Percentiles rank a stretch among this genome's conserved stretches.
Conservation (phyloP, 345 rosid species). For the Citrus unshiu region DNA sequence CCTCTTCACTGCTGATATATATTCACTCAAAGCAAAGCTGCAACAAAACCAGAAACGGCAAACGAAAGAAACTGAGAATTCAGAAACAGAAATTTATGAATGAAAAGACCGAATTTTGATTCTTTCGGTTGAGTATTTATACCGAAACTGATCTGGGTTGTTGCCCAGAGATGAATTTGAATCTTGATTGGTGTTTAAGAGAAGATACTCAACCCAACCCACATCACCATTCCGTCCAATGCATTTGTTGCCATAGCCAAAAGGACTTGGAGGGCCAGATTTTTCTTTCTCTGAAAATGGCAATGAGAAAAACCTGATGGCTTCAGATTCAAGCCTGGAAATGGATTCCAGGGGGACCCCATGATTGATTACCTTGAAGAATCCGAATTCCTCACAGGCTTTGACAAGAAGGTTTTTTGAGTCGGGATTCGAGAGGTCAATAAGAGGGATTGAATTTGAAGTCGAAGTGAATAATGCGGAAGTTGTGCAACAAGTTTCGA, state of each 20-base stretch:
- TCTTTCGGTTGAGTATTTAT: neutral
- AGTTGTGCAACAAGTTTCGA: neutral
- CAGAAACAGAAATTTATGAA: neutral
- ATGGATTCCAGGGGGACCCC: constrained; percentile 56
- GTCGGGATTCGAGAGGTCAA: constrained; percentile 40
- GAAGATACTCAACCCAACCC: constrained; percentile 77
- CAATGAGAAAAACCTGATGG: constrained; percentile 56
- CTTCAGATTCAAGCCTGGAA: constrained; percentile 46
- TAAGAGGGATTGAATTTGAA: constrained; percentile 20
- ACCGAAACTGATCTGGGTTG: constrained; percentile 53
- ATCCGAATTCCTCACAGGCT: constrained; percentile 67
- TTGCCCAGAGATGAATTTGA: constrained; percentile 24
- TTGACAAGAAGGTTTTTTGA: constrained; percentile 34
- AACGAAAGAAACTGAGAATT: neutral
- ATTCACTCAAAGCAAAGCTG: constrained; percentile 61
- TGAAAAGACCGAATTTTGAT: neutral
- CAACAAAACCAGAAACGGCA: neutral
- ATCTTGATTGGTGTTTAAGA: constrained; percentile 45
- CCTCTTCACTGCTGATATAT: constrained; percentile 50
- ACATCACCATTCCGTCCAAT: constrained; percentile 75
- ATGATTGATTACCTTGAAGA: constrained; percentile 80
- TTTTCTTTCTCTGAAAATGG: constrained; percentile 57
- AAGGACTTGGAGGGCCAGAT: constrained; percentile 71
- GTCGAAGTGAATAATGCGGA: constrained; percentile 23
- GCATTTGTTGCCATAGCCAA: constrained; percentile 65